These are phyloP conservation scores for Plasmodium ovale DNA, from an alignment of 169 alveolate species.

Conservation along the genomic window DNA sequence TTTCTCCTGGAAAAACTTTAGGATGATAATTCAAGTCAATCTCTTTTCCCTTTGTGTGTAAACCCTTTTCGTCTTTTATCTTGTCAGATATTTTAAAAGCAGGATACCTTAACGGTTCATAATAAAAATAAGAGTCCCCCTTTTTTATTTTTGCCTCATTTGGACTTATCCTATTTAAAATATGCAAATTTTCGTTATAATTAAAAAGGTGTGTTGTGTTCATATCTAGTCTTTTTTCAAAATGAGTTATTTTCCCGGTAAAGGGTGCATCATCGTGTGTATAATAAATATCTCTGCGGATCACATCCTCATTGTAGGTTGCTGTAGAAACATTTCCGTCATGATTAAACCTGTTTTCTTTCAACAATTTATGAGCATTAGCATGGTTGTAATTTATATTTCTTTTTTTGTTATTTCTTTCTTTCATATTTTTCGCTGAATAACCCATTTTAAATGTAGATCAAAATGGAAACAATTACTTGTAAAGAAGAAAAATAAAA, in stretches of 20 bases:
- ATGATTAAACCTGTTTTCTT: constrained; percentile 9
- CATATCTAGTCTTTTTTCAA: not conserved
- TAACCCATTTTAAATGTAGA: constrained; percentile 24
- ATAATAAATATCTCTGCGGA: not conserved
- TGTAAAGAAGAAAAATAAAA: not conserved
- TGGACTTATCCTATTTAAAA: not conserved
- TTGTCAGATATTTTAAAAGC: constrained; percentile 51
- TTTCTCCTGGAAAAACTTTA: too few relatives aligned
- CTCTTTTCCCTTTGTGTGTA: not conserved
- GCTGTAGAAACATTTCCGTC: not conserved
- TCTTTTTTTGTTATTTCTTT: constrained; percentile 17
- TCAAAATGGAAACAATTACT: not conserved
- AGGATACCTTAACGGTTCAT: constrained; percentile 57
- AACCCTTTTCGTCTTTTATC: not conserved
- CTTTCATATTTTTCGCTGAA: constrained; percentile 9
- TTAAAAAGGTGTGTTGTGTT: not conserved
- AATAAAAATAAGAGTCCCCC: constrained; percentile 4
- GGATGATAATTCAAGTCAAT: too few relatives aligned
- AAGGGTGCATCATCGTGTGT: not conserved
- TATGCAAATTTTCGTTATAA: not conserved
- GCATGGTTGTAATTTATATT: not conserved
- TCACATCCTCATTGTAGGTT: not conserved
- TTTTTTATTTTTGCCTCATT: not conserved
- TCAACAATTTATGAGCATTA: not conserved
- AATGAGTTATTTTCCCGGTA: not conserved